phyloP scores from a whole-genome alignment of 2,329 filamentous ascomycete genomes.

The Orbilia oligospora region DNA sequence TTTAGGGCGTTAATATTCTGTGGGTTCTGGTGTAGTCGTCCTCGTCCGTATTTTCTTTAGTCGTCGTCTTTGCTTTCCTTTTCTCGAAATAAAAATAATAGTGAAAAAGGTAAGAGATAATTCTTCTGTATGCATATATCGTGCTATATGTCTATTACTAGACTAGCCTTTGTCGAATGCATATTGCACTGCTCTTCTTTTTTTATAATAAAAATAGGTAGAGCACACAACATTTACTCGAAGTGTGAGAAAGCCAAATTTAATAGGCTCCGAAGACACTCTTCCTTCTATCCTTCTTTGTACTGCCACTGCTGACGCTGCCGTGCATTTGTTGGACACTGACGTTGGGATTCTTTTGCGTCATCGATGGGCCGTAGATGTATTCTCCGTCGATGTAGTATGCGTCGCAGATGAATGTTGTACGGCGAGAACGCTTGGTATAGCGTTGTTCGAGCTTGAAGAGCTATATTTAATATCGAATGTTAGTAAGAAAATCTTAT shows the following conservation, averaged over 20 bases:
- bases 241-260: not conserved
- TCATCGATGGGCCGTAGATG: slow-evolving; percentile 74
- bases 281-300: slow-evolving; percentile 55
- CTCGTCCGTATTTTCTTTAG: slow-evolving; percentile 49
- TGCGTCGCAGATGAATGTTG: slow-evolving; percentile 88
- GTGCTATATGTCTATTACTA: too few relatives aligned
- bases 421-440: slow-evolving; percentile 89
- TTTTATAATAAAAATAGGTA: not conserved
- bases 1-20: slow-evolving; percentile 34
- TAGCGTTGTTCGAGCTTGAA: slow-evolving; percentile 96
- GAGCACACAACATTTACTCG: not conserved
- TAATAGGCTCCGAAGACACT: slow-evolving; percentile 58
- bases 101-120: not conserved
- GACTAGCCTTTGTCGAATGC: not conserved
- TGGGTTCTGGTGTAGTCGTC: slow-evolving; percentile 26
- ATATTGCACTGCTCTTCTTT: not conserved
- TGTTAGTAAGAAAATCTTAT: slow-evolving; percentile 20
- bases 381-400: slow-evolving; percentile 97
- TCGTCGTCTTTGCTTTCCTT: slow-evolving; percentile 18
- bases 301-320: slow-evolving; percentile 53
- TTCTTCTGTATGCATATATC: not conserved
- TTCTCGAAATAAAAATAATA: not conserved
- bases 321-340: slow-evolving; percentile 45
- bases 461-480: slow-evolving; percentile 78
- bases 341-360: slow-evolving; percentile 51